Percentiles rank a stretch among this genome's conserved stretches.
Conservation (phyloP, 345 rosid species). For the Triadica sebifera region DNA sequence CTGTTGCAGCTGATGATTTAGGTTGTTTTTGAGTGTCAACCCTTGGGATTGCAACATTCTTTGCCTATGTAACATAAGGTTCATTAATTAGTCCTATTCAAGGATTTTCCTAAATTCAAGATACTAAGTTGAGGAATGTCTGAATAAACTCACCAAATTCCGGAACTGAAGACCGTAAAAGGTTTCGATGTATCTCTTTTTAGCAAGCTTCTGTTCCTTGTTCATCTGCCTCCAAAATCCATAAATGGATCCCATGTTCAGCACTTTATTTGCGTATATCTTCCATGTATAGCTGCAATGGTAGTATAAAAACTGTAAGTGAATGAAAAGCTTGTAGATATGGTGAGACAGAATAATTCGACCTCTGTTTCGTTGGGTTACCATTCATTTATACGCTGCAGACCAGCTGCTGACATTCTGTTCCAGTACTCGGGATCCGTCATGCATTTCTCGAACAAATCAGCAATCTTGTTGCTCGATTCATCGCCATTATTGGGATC, state of each 20-base stretch:
- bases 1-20: constrained; percentile 11
- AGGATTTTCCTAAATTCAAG: neutral
- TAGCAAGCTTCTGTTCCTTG: constrained; percentile 69
- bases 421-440: constrained; percentile 57
- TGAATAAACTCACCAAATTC: constrained; percentile 48
- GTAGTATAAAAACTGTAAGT: neutral
- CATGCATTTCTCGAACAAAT: constrained; percentile 75
- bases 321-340: neutral
- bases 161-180: constrained; percentile 70
- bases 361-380: constrained; percentile 17
- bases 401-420: constrained; percentile 55
- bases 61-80: constrained; percentile 37
- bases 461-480: constrained; percentile 60
- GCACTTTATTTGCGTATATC: constrained; percentile 58
- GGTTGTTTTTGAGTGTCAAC: constrained; percentile 31
- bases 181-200: constrained; percentile 67
- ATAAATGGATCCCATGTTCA: constrained; percentile 80
- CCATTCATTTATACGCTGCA: constrained; percentile 80
- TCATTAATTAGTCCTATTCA: neutral
- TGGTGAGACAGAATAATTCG: neutral
- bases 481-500: constrained; percentile 84
- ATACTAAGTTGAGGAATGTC: neutral
- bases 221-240: constrained; percentile 81
- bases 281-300: constrained; percentile 88
- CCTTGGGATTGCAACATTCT: constrained; percentile 49